Evolutionary conservation across 73 alveolate species (phyloP), one percentile per base, ranked within the genome.

Genomic region (Paramecium bursaria): DNA sequence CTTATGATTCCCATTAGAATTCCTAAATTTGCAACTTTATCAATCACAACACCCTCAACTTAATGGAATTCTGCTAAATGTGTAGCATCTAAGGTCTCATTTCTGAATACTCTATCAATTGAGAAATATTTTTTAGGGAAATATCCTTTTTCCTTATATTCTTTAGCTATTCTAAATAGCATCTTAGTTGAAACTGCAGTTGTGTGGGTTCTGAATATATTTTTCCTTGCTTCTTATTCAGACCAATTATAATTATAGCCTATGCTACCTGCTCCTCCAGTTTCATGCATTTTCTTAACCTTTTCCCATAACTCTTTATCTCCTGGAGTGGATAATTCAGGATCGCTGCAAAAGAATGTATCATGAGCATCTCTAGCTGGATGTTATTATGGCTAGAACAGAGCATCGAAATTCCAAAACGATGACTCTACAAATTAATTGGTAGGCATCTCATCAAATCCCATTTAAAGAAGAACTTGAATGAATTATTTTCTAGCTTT

Each of bases 311-410:
- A 97, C 33, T 91, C 99, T 23, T 48, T 90, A 50, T 98, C 96
- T 74, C 93, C 85, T 67, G 92, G 86, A 77, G 90, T 91, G 14
- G 93, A 76, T 26, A 74, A 23, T 73, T 82, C 90, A 10, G 96
- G 96, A 30, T 86, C 95, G 67, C 94, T 95, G 50, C 97, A 86
- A 96, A 98, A 98, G 96, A 98, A 98, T 15, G 99, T 98, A 90
- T 98, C 99, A 77, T 98, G 99, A 44, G 97, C 97, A 86, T 98
- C 99, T 74, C 99, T 88, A 1, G 99, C 99, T 9, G 99, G 99
- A 86, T 96, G 99, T 90, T 96, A 95, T 87, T 98, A 99, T 11
- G 99, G 99, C 88, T 98, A 98, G 95, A 97, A 98, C 47, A 98
- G 94, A 7, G 99, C 92, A 74, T 98, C 99, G 94, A 98, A 98